Conservation (phyloP, 2,329 filamentous ascomycete species). For the Microsporum ferrugineum region DNA sequence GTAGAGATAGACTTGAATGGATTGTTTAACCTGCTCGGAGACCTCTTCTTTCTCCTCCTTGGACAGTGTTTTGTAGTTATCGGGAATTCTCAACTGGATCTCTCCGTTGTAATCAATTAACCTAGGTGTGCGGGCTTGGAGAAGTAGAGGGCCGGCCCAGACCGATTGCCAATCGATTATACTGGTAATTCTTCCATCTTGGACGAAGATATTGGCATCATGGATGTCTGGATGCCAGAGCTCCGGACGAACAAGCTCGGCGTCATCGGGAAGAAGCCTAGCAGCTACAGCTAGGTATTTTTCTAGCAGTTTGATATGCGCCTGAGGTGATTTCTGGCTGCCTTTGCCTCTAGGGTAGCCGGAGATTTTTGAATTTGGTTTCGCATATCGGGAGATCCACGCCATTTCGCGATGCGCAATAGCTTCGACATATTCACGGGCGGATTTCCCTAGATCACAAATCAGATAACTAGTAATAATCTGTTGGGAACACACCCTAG, state of each 20-base stretch:
- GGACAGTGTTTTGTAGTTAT: slow-evolving; percentile 17
- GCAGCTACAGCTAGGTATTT: slow-evolving; percentile 2
- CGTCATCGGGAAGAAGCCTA: slow-evolving; percentile 7
- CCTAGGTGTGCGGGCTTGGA: not conserved
- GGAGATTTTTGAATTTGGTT: not conserved
- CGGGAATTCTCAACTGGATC: slow-evolving; percentile 17
- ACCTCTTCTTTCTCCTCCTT: slow-evolving; percentile 12
- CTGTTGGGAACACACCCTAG: no score
- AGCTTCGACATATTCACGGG: slow-evolving; percentile 7
- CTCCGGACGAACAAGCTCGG: slow-evolving; percentile 19
- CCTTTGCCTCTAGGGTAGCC: slow-evolving; percentile 9
- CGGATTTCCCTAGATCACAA: slow-evolving; percentile 23
- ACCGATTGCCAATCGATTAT: slow-evolving; percentile 22
- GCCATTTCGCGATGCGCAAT: slow-evolving; percentile 8
- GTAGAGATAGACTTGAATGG: slow-evolving; percentile 19
- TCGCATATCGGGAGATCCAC: slow-evolving; percentile 1
- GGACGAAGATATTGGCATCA: slow-evolving; percentile 30
- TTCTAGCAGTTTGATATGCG: slow-evolving; percentile 6
- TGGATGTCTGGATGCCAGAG: slow-evolving; percentile 34
- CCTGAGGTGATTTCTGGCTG: not conserved
- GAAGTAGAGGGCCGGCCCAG: not conserved
- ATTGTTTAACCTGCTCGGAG: slow-evolving; percentile 8
- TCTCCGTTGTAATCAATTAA: slow-evolving; percentile 18
- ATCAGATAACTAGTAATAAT: no score
- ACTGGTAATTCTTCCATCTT: slow-evolving; percentile 23